Conservation (phyloP, 1,284 basidiomycete species). For the Anthracocystis walkeri region DNA sequence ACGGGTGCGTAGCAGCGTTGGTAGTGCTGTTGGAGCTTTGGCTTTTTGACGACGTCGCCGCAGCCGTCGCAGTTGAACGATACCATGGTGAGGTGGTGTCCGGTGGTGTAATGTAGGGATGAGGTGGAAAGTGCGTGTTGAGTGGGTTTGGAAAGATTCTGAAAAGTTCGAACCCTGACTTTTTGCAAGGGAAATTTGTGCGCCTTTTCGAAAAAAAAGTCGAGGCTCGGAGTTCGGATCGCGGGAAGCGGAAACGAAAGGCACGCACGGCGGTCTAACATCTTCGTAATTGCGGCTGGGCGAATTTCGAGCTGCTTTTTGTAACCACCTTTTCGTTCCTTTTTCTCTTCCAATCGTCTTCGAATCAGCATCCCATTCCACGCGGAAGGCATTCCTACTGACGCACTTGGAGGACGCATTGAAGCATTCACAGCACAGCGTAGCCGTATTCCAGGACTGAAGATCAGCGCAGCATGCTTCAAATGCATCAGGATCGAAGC, state of each 20-base stretch:
- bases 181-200: not conserved
- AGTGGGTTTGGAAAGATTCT: slow-evolving; percentile 1
- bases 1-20: slow-evolving; percentile 63
- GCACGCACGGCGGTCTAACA: not conserved
- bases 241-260: not conserved
- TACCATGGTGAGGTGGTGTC: slow-evolving; percentile 37
- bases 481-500: too few species aligned
- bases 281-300: not conserved
- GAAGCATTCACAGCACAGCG: too few species aligned
- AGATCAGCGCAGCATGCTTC: too few species aligned
- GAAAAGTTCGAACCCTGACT: slow-evolving; percentile 6
- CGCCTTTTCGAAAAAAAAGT: not conserved
- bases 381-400: not conserved
- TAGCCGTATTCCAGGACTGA: too few species aligned
- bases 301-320: not conserved
- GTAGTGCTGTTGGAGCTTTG: slow-evolving; percentile 67
- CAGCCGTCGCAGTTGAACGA: slow-evolving; percentile 68
- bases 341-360: not conserved
- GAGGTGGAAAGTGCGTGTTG: not conserved
- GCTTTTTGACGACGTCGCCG: slow-evolving; percentile 68
- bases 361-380: too few species aligned
- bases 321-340: not conserved
- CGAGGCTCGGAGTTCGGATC: slow-evolving; percentile 1
- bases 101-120: too few species aligned
- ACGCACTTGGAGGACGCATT: not conserved